A percentile compares a stretch with the other conserved stretches of the same genome.
Evolutionary conservation across 108 stramenopile species (phyloP).

Genomic region (Aurantiochytrium sp.): DNA sequence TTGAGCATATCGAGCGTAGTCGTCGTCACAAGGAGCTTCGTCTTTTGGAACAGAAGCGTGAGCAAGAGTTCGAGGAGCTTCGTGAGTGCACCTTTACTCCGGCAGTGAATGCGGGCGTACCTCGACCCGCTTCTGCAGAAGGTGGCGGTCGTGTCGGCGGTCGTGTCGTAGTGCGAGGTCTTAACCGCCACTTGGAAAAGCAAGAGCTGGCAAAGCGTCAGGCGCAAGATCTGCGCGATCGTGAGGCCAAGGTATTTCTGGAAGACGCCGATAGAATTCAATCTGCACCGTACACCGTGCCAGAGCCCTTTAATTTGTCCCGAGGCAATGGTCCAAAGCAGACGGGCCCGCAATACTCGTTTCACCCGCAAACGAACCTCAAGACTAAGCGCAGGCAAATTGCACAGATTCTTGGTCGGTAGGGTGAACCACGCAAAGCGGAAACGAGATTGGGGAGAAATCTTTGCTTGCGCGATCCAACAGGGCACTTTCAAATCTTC

Average conservation of each 20-base stretch:
- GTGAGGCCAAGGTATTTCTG: background rate
- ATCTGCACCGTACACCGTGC: background rate
- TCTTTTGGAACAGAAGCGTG: background rate
- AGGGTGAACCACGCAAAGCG: too few relatives aligned
- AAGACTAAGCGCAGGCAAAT: background rate
- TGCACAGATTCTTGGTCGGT: background rate
- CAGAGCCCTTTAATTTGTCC: conserved; percentile 4
- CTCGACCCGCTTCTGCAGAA: background rate
- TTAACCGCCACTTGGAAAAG: background rate
- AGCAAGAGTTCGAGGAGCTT: background rate
- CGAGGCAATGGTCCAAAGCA: background rate
- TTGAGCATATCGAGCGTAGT: background rate
- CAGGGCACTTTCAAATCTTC: too few relatives aligned
- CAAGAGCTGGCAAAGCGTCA: background rate
- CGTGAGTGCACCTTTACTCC: conserved; percentile 2
- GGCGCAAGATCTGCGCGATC: background rate
- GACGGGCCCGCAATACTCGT: background rate
- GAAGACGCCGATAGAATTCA: background rate
- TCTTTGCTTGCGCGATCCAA: too few relatives aligned
- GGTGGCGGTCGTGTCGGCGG: background rate
- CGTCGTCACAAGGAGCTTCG: background rate
- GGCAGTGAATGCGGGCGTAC: background rate
- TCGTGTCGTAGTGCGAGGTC: background rate
- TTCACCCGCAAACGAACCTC: background rate
- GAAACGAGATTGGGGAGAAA: too few relatives aligned